Conservation (phyloP, 2,329 filamentous ascomycete species). For the Alternaria alternata region DNA sequence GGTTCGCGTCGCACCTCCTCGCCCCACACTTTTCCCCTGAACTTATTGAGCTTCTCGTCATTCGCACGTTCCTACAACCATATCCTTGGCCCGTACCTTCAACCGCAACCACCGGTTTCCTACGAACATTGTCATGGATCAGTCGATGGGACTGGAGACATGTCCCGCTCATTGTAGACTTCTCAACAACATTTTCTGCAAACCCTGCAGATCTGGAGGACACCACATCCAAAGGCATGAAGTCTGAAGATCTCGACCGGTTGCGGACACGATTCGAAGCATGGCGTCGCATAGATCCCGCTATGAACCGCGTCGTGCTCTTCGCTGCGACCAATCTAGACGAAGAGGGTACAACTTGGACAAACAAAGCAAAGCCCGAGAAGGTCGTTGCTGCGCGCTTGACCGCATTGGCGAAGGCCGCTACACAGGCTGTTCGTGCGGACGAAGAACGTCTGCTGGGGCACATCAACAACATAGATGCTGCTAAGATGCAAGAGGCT, state of each 20-base stretch:
- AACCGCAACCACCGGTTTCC: constrained; percentile 79
- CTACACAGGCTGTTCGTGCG: constrained; percentile 59
- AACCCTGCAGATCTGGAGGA: constrained; percentile 31
- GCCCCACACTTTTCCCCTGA: constrained; percentile 78
- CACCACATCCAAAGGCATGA: constrained; percentile 55
- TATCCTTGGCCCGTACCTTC: constrained; percentile 82
- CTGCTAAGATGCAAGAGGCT: neutral
- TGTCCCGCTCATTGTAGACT: constrained; percentile 82
- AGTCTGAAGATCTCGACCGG: constrained; percentile 65
- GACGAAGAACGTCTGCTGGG: constrained; percentile 60
- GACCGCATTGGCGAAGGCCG: constrained; percentile 80
- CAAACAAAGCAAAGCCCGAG: constrained; percentile 71
- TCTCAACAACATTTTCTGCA: constrained; percentile 54
- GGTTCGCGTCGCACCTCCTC: constrained; percentile 87
- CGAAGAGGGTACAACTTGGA: constrained; percentile 80
- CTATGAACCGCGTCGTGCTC: constrained; percentile 82
- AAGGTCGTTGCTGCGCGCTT: constrained; percentile 86
- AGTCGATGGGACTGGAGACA: constrained; percentile 91
- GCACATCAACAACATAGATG: constrained; percentile 18
- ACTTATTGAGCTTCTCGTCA: constrained; percentile 82
- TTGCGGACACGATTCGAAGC: constrained; percentile 78
- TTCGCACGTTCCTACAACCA: constrained; percentile 80
- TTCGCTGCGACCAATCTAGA: constrained; percentile 85
- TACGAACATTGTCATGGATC: constrained; percentile 80
- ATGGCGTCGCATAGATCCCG: constrained; percentile 88